Evolutionary conservation across 257 asterid genomes (phyloP).

Genomic region (Voacanga thouarsii): DNA sequence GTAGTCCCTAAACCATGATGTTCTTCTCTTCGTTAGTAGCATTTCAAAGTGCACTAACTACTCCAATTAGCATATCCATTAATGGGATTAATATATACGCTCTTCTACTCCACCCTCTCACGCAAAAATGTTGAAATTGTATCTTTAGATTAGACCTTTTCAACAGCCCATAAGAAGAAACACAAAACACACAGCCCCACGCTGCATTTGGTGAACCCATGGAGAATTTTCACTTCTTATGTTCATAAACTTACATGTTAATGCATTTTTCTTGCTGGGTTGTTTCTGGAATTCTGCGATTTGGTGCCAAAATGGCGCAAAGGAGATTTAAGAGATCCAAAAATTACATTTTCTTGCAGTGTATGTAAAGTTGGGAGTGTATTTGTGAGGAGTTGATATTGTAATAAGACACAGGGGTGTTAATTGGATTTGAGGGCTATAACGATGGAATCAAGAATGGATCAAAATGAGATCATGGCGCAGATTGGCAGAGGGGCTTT

Average conservation of each 20-base stretch:
- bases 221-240: not conserved
- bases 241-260: not conserved
- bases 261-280: conserved; percentile 10
- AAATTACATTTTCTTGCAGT: conserved; percentile 14
- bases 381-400: not conserved
- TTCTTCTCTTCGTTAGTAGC: not conserved
- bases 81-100: not conserved
- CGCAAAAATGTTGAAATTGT: conserved; percentile 7
- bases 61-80: conserved; percentile 16
- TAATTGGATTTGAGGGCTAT: conserved; percentile 15
- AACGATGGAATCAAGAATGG: conserved; percentile 86
- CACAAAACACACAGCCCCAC: not conserved
- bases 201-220: conserved; percentile 10
- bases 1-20: not conserved
- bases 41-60: not conserved
- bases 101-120: conserved; percentile 6
- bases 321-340: conserved; percentile 17
- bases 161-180: not conserved
- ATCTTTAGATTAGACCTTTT: conserved; percentile 13
- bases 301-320: conserved; percentile 6
- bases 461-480: conserved; percentile 99
- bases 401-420: not conserved
- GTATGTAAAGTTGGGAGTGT: not conserved
- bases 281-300: conserved; percentile 2
- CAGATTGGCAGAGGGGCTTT: conserved; percentile 99